Evolutionary conservation across 108 stramenopile species (phyloP), one percentile per base, ranked within the genome.

Genomic region (Cyclotella kingstonii): DNA sequence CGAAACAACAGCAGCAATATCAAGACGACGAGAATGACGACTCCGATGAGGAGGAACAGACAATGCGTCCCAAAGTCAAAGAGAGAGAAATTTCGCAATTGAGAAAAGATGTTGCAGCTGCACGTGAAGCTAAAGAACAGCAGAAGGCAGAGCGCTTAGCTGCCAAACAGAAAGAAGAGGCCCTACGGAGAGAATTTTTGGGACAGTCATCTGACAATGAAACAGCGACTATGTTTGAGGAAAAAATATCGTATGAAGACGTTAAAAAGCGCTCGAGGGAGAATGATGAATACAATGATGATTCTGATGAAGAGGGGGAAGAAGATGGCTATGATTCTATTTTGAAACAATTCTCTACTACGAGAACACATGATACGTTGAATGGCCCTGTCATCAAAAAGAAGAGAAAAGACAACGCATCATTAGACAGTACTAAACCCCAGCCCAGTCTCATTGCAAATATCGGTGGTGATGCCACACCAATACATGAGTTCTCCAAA

Each of bases 401-500:
- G 61, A 76, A 73, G 73, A 47, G 74, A 12, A 31, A 49, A 54
- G 61, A 72, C 42, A 41, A 66, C 12, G 8, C 27, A 1, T 54
- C 60, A 30, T 40, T 25, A 38, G 65, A 54, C 29, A 41, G 40
- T 10, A 31, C 53, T 40, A 48, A 62, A 46, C 59, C 59, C 0
- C 31, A 29, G 2, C 59, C 49, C 23, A 72, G 73, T n/a, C 81
- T 93, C 10, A 81, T 93, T 39, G 79, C 87, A 49, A 88, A 85
- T 59, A 66, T 89, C 41, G 54, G 46, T 8, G 63, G 56, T 2
- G 51, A 39, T 12, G 33, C 73, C 14, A 93, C 91, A 14, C 91
- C 91, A 14, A 77, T 83, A 17, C 88, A 93, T 59, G 91, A 93
- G 21, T 93, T 93, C 48, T 87, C 86, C 5, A 74, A 85, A 50